These are phyloP conservation scores for Fusarium aywerte DNA, from an alignment of 2,329 filamentous ascomycete genomes.

Conservation along the genomic window DNA sequence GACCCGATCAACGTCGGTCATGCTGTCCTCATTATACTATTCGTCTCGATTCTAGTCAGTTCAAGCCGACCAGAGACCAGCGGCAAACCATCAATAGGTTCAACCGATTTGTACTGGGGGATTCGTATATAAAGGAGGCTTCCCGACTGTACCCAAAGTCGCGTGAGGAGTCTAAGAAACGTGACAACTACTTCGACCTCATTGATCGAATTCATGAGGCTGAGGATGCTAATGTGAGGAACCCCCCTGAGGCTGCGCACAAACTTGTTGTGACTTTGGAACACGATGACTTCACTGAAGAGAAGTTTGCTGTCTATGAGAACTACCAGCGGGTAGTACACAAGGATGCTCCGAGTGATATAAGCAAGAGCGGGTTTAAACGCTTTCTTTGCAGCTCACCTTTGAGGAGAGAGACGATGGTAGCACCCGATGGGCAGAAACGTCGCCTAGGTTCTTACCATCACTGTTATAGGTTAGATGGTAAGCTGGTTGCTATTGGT, in stretches of 20 bases:
- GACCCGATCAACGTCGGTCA: conserved; percentile 79
- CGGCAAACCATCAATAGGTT: conserved; percentile 81
- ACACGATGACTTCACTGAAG: conserved; percentile 74
- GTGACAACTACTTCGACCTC: conserved; percentile 75
- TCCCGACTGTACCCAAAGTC: conserved; percentile 73
- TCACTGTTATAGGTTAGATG: conserved; percentile 84
- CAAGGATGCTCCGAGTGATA: conserved; percentile 69
- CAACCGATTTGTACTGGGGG: conserved; percentile 76
- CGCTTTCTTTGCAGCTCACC: conserved; percentile 81
- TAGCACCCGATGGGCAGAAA: conserved; percentile 60
- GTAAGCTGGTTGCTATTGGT: conserved; percentile 77
- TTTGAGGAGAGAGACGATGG: conserved; percentile 60
- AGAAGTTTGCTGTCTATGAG: conserved; percentile 78
- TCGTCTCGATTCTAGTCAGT: conserved; percentile 72
- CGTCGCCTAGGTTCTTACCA: conserved; percentile 77
- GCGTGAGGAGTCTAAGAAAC: conserved; percentile 71
- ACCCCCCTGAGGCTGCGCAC: conserved; percentile 73
- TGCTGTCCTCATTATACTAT: conserved; percentile 95
- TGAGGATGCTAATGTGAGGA: conserved; percentile 66
- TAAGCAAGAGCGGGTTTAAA: conserved; percentile 70
- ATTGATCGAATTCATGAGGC: conserved; percentile 74
- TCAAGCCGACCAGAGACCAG: conserved; percentile 76
- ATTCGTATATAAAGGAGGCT: conserved; percentile 72
- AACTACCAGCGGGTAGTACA: conserved; percentile 82
- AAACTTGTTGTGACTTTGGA: conserved; percentile 76